Evolutionary conservation across 805 yeast genomes (phyloP).

Genomic region (Kazachstania taianensis): DNA sequence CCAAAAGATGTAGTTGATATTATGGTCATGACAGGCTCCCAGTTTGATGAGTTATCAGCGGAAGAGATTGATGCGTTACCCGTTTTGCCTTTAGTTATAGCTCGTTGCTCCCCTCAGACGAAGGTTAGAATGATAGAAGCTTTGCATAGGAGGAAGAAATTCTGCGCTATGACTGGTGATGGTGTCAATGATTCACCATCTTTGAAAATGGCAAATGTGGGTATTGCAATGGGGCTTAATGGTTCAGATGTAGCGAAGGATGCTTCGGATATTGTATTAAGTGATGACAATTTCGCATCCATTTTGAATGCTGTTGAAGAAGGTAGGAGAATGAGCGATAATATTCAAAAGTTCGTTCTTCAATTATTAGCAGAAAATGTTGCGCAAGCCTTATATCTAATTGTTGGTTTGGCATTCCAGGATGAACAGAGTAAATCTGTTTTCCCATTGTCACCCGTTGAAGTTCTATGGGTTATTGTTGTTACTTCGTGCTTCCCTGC

Average conservation of each 20-base stretch:
- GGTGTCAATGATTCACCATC: constrained; percentile 99
- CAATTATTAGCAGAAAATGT: constrained; percentile 94
- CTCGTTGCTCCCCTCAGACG: constrained; percentile 91
- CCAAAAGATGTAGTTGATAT: constrained; percentile 34
- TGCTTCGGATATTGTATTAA: constrained; percentile 94
- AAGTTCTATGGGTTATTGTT: constrained; percentile 92
- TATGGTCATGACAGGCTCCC: constrained; percentile 78
- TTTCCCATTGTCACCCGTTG: constrained; percentile 94
- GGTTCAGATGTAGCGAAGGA: constrained; percentile 99
- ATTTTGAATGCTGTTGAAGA: constrained; percentile 89
- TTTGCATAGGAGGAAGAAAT: constrained; percentile 77
- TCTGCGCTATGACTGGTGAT: constrained; percentile 99
- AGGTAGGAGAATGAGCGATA: constrained; percentile 92
- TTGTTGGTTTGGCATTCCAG: constrained; percentile 77
- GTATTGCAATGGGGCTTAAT: constrained; percentile 85
- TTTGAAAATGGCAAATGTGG: constrained; percentile 87
- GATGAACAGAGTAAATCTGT: constrained; percentile 59
- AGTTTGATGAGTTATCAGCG: constrained; percentile 61
- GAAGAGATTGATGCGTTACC: constrained; percentile 64
- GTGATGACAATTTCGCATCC: constrained; percentile 93
- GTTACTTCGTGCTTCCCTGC: constrained; percentile 99
- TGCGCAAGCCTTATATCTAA: constrained; percentile 74
- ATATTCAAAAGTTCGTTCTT: constrained; percentile 87
- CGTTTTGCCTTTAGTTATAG: constrained; percentile 76
- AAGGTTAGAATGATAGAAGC: constrained; percentile 86